Percentiles rank a stretch among this genome's conserved stretches.
Conservation (phyloP, 306 rosid genomes). For the Castanea mollissima region DNA sequence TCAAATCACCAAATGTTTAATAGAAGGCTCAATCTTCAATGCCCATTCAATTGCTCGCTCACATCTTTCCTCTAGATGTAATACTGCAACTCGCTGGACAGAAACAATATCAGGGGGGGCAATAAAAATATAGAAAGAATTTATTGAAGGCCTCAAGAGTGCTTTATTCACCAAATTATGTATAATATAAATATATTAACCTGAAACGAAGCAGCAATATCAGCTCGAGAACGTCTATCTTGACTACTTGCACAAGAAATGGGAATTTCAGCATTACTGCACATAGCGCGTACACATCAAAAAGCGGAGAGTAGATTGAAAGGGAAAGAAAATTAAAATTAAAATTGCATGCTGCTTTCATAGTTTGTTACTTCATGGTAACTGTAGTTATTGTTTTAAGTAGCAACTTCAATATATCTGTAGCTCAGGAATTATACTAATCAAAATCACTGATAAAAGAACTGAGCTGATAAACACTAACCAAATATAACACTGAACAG, state of each 20-base stretch:
- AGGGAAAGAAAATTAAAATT: not conserved
- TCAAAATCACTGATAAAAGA: not conserved
- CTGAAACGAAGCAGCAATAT: constrained; percentile 99
- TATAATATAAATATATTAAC: constrained; percentile 34
- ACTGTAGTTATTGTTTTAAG: not conserved
- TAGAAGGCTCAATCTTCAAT: constrained; percentile 85
- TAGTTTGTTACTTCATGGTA: constrained; percentile 6
- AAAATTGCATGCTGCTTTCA: not conserved
- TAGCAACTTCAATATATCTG: not conserved
- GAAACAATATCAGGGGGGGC: not conserved
- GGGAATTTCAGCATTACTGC: constrained; percentile 77
- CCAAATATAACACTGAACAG: not conserved
- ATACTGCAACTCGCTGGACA: constrained; percentile 78
- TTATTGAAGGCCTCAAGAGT: not conserved
- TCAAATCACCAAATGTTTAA: constrained; percentile 64
- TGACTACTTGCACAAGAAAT: constrained; percentile 61
- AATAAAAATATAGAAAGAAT: constrained; percentile 13
- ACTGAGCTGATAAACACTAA: not conserved
- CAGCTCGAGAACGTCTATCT: constrained; percentile 79
- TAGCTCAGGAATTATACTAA: not conserved
- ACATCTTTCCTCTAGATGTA: constrained; percentile 93
- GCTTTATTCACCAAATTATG: not conserved
- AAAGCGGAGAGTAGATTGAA: not conserved
- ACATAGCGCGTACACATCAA: constrained; percentile 20
- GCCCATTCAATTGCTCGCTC: constrained; percentile 96